Evolutionary conservation across 352 stramenopile genomes (phyloP), one percentile per base, ranked within the genome.

Genomic region (Phytopythium sindhum): DNA sequence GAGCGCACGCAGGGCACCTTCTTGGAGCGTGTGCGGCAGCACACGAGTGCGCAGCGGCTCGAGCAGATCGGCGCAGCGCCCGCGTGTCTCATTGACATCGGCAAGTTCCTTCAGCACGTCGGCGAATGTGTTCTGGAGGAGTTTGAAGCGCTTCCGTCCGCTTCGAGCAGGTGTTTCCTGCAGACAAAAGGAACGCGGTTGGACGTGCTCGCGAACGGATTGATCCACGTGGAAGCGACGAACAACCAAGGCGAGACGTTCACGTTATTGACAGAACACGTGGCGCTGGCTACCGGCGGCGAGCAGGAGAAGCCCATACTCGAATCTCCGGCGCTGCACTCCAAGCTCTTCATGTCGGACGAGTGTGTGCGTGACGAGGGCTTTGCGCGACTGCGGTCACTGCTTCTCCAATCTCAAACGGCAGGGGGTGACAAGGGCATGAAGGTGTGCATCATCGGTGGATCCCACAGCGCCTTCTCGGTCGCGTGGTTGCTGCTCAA

Each of bases 401-500:
- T 90, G 28, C 62, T 75, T 26, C 61, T 86, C 3, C 61, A 78
- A 17, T 65, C 73, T 19, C 63, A 73, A 26, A 23, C 42, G 24
- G 62, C 68, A 28, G 23, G 15, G 12, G 59, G 60, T 9, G 68
- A 78, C 37, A 76, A 84, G 17, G 62, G 70, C 9, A 65, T 62
- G 15, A 91, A 93, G 69, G 82, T 95, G 17, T 91, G 78, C 54
- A 86, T 97, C 45, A 75, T 96, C 4, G 89, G 89, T 14, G 89
- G 89, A 17, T 91, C 84, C 0, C 88, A 97, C 70, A 94, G 83
- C 39, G 88, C 89, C 2, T 97, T 97, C 60, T 94, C 83, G 0
- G 81, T 92, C 5, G 81, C 81, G 7, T 95, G 84, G 88, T 65
- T 93, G 42, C 73, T 92, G 42, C 64, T 97, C 29, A 86, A 94